These are phyloP conservation scores for Silene coronaria DNA, from an alignment of 179 eudicot species.

Conservation along the genomic window DNA sequence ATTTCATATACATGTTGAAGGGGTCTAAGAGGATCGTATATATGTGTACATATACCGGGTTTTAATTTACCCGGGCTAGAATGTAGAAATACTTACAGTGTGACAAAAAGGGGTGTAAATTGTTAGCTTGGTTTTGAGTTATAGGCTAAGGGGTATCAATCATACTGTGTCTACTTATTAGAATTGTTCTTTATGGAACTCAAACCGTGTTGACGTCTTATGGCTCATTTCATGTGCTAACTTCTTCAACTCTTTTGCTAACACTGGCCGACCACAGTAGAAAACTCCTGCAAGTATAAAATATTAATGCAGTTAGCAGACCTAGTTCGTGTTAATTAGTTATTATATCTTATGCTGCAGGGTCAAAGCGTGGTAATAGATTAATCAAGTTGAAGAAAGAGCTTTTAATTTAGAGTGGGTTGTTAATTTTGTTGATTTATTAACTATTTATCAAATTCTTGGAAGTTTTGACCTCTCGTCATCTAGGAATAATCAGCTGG, in stretches of 20 bases:
- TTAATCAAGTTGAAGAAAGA: conserved; percentile 12
- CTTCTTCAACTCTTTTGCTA: conserved; percentile 85
- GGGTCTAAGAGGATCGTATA: conserved; percentile 10
- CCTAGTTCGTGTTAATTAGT: background rate
- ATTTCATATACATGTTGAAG: conserved; percentile 29
- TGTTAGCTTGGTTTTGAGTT: conserved; percentile 13
- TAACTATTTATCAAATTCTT: conserved; percentile 7
- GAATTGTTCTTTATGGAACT: conserved; percentile 92
- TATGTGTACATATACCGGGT: conserved; percentile 23
- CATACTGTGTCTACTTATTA: conserved; percentile 23
- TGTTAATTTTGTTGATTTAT: conserved; percentile 1
- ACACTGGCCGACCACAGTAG: conserved; percentile 80
- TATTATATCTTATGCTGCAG: background rate
- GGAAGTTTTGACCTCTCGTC: conserved; percentile 20
- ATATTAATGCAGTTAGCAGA: background rate
- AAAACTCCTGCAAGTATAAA: conserved; percentile 68
- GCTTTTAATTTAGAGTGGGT: conserved; percentile 16
- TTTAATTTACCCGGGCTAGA: conserved; percentile 11
- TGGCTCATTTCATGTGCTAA: conserved; percentile 63
- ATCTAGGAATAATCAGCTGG: conserved; percentile 12
- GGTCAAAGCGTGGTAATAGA: conserved; percentile 16
- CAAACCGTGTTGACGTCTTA: conserved; percentile 76
- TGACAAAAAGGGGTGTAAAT: conserved; percentile 24
- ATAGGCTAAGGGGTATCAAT: background rate
- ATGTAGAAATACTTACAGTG: conserved; percentile 30